Evolutionary conservation across 768 basidiomycete genomes (phyloP).

Genomic region (Termitomyces sp.): DNA sequence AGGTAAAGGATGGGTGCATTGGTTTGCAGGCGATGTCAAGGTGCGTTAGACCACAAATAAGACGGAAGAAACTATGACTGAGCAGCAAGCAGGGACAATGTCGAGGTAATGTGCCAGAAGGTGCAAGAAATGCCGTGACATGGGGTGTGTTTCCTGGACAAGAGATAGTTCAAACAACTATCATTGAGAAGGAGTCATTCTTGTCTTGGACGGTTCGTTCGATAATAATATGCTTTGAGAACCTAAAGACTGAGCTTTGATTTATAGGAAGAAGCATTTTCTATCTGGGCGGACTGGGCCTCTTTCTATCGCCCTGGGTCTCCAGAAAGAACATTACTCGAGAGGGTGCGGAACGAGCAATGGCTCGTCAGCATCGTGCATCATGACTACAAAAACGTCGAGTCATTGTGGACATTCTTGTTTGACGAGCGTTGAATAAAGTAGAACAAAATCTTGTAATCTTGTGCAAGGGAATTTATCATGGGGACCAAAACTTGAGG

Average conservation of each 20-base stretch:
- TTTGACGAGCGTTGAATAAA: constrained; percentile 25
- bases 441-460: constrained; percentile 7
- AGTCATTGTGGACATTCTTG: constrained; percentile 84
- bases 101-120: constrained; percentile 71
- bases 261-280: constrained; percentile 87
- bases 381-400: constrained; percentile 81
- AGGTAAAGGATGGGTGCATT: constrained; percentile 69
- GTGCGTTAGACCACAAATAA: constrained; percentile 33
- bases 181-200: constrained; percentile 94
- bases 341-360: constrained; percentile 59
- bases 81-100: constrained; percentile 58
- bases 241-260: background rate
- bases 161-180: constrained; percentile 93
- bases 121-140: constrained; percentile 89
- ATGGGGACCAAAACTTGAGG: background rate
- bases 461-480: background rate
- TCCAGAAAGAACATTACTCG: constrained; percentile 65
- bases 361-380: constrained; percentile 94
- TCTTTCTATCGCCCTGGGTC: constrained; percentile 77
- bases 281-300: constrained; percentile 95
- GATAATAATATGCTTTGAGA: background rate
- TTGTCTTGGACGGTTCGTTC: constrained; percentile 85
- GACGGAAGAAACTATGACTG: background rate
- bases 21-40: constrained; percentile 76
- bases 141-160: constrained; percentile 99